Evolutionary conservation across 2,329 filamentous ascomycete genomes (phyloP), one percentile per base, ranked within the genome.

Genomic region (Dryadomyces quercus-mongolicae): DNA sequence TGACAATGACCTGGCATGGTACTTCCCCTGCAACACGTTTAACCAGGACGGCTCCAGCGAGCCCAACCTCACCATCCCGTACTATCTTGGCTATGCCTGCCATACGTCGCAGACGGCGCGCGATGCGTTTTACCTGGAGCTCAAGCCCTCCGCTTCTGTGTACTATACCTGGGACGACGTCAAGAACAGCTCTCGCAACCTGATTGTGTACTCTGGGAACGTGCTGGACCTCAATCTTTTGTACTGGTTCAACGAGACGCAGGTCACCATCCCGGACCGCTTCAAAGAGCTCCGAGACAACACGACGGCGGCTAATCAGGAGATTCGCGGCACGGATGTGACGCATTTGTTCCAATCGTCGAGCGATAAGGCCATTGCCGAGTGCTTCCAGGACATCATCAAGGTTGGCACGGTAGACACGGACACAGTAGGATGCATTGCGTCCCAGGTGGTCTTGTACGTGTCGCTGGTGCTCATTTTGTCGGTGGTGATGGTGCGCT

Each of bases 111-210:
- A 72, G 7, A 68, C 69, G 1, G 80, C 84, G 18, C 83, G 93
- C 58, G 73, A 84, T 53, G 72, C 81, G 0, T 96, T 95, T 66
- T 97, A 97, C 66, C 68, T 74, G 51, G 70, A 71, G 4, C 74
- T 97, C 31, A 66, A 67, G 1, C 79, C 79, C 51, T 74, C 84
- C 3, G 93, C 91, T 2, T 90, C 96, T 61, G 92, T 98, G 16
- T 98, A 92, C 70, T 98, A 89, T 66, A 94, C 86, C 2, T 98
- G 93, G 93, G 82, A 92, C 22, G 93, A 98, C 63, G 81, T 97
- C 61, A 88, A 82, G 65, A 98, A 98, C 69, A 80, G 71, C 58
- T 88, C 85, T 36, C 86, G 93, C 56, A 97, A 97, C 65, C 75
- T 98, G 48, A 83, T 95, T 61, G 89, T 97, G 2, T 98, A 95